Conservation (phyloP, 768 basidiomycete genomes). For the Agrocybe pediades region DNA sequence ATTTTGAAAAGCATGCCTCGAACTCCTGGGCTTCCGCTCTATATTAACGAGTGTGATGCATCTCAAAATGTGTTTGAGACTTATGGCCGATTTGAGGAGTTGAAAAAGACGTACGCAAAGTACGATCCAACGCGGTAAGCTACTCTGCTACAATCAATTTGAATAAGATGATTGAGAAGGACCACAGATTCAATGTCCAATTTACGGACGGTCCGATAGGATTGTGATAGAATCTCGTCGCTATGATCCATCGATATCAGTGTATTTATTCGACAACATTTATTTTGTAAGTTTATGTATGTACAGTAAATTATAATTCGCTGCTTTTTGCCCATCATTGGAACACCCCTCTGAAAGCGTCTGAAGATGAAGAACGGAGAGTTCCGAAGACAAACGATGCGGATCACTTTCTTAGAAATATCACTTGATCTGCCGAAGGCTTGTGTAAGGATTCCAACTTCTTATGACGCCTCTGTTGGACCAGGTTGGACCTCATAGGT, state of each 20-base stretch:
- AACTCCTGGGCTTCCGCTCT: conserved; percentile 39
- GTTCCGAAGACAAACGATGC: too few species aligned
- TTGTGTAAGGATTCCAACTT: too few species aligned
- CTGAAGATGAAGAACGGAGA: too few species aligned
- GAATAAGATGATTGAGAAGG: background rate
- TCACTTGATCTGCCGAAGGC: too few species aligned
- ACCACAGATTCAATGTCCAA: conserved; percentile 35
- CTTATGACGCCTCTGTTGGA: too few species aligned
- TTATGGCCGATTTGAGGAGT: conserved; percentile 37
- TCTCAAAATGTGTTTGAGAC: conserved; percentile 39
- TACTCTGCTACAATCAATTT: background rate
- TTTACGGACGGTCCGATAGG: conserved; percentile 36
- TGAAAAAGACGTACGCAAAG: conserved; percentile 39
- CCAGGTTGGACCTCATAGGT: too few species aligned
- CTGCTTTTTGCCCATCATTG: too few species aligned
- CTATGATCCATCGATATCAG: background rate
- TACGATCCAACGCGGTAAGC: conserved; percentile 45
- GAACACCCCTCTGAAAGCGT: too few species aligned
- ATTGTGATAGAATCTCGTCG: conserved; percentile 28
- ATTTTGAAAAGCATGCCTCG: conserved; percentile 30
- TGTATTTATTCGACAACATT: background rate
- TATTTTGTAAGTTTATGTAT: background rate
- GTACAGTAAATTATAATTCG: too few species aligned
- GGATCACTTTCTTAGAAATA: too few species aligned
- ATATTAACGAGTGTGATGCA: conserved; percentile 41